These are phyloP conservation scores for Hygrophoropsis aurantiaca DNA, from an alignment of 768 basidiomycete genomes.

Conservation along the genomic window DNA sequence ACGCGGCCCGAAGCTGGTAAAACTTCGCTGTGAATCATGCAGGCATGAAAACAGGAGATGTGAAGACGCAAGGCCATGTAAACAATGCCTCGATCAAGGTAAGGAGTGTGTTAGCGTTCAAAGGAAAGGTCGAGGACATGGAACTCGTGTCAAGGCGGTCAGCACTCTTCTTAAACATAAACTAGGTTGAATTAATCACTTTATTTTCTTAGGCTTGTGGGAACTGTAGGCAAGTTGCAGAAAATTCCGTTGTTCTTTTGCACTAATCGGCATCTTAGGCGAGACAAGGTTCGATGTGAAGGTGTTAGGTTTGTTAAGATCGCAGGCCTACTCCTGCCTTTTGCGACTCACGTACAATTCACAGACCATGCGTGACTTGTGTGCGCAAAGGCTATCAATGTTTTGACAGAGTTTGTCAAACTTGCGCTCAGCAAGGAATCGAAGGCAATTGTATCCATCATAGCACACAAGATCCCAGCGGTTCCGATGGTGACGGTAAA, in stretches of 20 bases:
- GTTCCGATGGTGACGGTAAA: slow-evolving; percentile 25
- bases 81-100: slow-evolving; percentile 45
- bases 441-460: slow-evolving; percentile 48
- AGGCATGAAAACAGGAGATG: slow-evolving; percentile 56
- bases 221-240: slow-evolving; percentile 50
- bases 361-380: slow-evolving; percentile 52
- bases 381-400: slow-evolving; percentile 52
- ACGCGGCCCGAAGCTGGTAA: slow-evolving; percentile 58
- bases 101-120: slow-evolving; percentile 50
- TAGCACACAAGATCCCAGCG: slow-evolving; percentile 17
- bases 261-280: slow-evolving; percentile 35
- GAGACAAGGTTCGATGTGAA: slow-evolving; percentile 63
- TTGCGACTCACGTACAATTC: slow-evolving; percentile 7
- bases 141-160: slow-evolving; percentile 61
- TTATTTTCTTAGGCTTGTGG: slow-evolving; percentile 49
- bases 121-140: slow-evolving; percentile 55
- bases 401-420: slow-evolving; percentile 46
- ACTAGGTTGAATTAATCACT: background rate
- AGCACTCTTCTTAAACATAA: slow-evolving; percentile 21
- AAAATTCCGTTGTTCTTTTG: slow-evolving; percentile 3
- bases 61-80: slow-evolving; percentile 59
- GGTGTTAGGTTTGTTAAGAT: slow-evolving; percentile 44
- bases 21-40: slow-evolving; percentile 60
- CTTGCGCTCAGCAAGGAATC: slow-evolving; percentile 44
- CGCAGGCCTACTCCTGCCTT: slow-evolving; percentile 3